Base-by-base conservation (phyloP, 805 yeast species). In the Candida khao-thaluensis region DNA sequence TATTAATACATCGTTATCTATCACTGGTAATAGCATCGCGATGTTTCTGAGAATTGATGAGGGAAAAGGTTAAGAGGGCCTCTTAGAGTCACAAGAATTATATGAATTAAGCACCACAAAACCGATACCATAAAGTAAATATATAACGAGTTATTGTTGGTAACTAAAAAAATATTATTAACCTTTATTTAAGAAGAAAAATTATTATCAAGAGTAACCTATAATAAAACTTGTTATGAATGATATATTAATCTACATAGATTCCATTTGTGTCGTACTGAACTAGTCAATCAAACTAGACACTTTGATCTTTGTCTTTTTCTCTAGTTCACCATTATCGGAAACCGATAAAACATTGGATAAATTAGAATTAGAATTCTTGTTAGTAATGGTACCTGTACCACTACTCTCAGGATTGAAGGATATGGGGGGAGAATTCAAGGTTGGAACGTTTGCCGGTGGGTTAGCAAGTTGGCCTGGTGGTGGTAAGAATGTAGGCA, bases 1-100 rank as follows among this genome's bases (percentile, higher is more conserved):
- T 5, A 89, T 65, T 23, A 85, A 56, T 0, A 81, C 79, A 37
- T 67, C 48, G 17, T 35, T 12, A 25, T 44, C 51, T 2, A 42
- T 25, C 2, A 42, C 40, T n/a, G 48, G 43, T 20, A 46, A 38
- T 5, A 15, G 4, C 10, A 39, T 20, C 38, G 23, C 25, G 28
- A 25, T n/a, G 8, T 20, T 20, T 20, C 8, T 20, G 22, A 20
- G 22, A 20, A n/a, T n/a, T n/a, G n/a, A n/a, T n/a, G n/a, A n/a
- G n/a, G n/a, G n/a, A n/a, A n/a, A n/a, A n/a, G n/a, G n/a, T n/a
- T n/a, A n/a, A n/a, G n/a, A n/a, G n/a, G n/a, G n/a, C n/a, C n/a
- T n/a, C n/a, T n/a, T n/a, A n/a, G n/a, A n/a, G n/a, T n/a, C n/a
- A n/a, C n/a, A n/a, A n/a, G n/a, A n/a, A n/a, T n/a, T n/a, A n/a